Percentiles rank a stretch among this genome's conserved stretches.
Conservation (phyloP, 805 yeast genomes). For the Candida patagonica region DNA sequence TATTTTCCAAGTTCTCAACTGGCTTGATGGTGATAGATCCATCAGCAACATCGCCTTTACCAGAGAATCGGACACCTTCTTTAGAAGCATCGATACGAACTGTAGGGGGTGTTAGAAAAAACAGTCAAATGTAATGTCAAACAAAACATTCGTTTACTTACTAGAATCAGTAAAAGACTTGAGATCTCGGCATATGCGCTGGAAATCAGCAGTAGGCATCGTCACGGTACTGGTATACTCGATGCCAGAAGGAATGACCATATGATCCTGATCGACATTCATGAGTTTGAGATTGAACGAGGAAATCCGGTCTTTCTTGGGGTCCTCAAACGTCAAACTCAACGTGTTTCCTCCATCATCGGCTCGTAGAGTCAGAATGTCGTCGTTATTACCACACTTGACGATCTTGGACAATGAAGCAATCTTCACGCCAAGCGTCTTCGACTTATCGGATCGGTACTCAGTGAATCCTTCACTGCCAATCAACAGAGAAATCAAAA, state of each 20-base stretch:
- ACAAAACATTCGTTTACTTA: background rate
- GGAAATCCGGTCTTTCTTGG: slow-evolving; percentile 80
- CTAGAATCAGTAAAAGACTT: slow-evolving; percentile 74
- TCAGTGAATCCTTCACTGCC: slow-evolving; percentile 83
- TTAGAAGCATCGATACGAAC: slow-evolving; percentile 77
- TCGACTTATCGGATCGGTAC: slow-evolving; percentile 90
- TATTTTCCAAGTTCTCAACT: slow-evolving; percentile 62
- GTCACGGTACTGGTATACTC: slow-evolving; percentile 79
- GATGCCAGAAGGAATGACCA: slow-evolving; percentile 80
- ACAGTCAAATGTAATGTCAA: background rate
- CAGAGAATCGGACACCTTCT: slow-evolving; percentile 80
- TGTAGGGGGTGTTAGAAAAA: background rate
- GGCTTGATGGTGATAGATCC: slow-evolving; percentile 86
- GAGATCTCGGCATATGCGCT: slow-evolving; percentile 83
- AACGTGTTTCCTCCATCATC: slow-evolving; percentile 81
- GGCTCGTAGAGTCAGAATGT: slow-evolving; percentile 78
- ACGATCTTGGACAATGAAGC: slow-evolving; percentile 80
- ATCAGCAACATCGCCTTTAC: slow-evolving; percentile 87
- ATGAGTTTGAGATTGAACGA: slow-evolving; percentile 86
- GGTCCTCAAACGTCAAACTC: slow-evolving; percentile 79
- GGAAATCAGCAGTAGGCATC: slow-evolving; percentile 82
- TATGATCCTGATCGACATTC: slow-evolving; percentile 94
- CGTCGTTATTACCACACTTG: slow-evolving; percentile 85
- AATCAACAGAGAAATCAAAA: slow-evolving; percentile 77
- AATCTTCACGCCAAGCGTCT: slow-evolving; percentile 86